Percentiles rank a stretch among this genome's conserved stretches.
Conservation (phyloP, 345 rosid species). For the thale cress (Arabidopsis thaliana) region TAIR10.1 NC_003070.9:6774001-6774500, state of each 20-base stretch:
- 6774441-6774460: slow-evolving; percentile 7
- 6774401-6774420: slow-evolving; percentile 69
- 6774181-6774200: slow-evolving; percentile 84
- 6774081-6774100: background rate
- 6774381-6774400: slow-evolving; percentile 82
- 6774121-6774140: slow-evolving; percentile 47
- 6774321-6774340: slow-evolving; percentile 3
- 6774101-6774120: background rate
- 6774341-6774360: slow-evolving; percentile 60
- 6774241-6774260: slow-evolving; percentile 3
- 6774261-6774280: background rate
- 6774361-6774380: slow-evolving; percentile 76
- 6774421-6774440: background rate
- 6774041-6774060: background rate
- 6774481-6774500: background rate
- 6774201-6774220: slow-evolving; percentile 72
- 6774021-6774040: slow-evolving; percentile 23
- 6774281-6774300: background rate
- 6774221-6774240: slow-evolving; percentile 69
- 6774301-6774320: background rate
- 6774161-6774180: slow-evolving; percentile 65
- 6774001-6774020: background rate
- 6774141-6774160: slow-evolving; percentile 76
- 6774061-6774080: background rate
- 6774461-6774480: slow-evolving; percentile 12